These are phyloP conservation scores for Pseudonitzschia pungens DNA, from an alignment of 108 stramenopile species.

Conservation along the genomic window DNA sequence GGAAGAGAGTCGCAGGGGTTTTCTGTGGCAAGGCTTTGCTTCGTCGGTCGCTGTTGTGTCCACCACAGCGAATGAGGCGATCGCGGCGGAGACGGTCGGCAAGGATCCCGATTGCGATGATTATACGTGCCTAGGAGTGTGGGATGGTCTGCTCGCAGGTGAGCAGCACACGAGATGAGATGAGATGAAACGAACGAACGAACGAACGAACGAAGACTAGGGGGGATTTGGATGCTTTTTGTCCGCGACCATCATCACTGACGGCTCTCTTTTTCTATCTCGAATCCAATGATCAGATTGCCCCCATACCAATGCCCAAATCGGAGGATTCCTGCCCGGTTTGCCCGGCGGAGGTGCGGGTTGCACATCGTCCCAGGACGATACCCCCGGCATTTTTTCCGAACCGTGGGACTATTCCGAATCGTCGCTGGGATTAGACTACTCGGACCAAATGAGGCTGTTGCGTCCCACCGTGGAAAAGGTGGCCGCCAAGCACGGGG, in stretches of 20 bases:
- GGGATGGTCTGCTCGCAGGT: constrained; percentile 79
- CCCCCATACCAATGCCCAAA: constrained; percentile 41
- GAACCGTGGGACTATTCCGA: constrained; percentile 72
- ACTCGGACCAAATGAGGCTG: constrained; percentile 50
- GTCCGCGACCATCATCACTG: background rate
- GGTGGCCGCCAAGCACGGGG: constrained; percentile 45
- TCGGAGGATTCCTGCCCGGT: constrained; percentile 4
- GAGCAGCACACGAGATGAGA: background rate
- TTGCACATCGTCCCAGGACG: constrained; percentile 81
- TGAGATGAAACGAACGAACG: background rate
- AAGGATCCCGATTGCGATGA: constrained; percentile 77
- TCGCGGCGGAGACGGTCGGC: constrained; percentile 72
- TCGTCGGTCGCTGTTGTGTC: background rate
- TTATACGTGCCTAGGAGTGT: constrained; percentile 71
- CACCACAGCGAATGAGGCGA: background rate
- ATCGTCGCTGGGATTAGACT: constrained; percentile 41
- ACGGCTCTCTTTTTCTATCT: no score
- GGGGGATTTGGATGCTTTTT: no score
- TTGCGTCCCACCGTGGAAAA: constrained; percentile 54
- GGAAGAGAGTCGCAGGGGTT: background rate
- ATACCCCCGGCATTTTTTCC: constrained; percentile 67
- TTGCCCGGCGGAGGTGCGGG: constrained; percentile 48
- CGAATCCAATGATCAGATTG: constrained; percentile 35
- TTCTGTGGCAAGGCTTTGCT: background rate
- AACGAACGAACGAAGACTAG: no score